Evolutionary conservation across 2,329 filamentous ascomycete genomes (phyloP).

Genomic region (Aspergillus fructus): DNA sequence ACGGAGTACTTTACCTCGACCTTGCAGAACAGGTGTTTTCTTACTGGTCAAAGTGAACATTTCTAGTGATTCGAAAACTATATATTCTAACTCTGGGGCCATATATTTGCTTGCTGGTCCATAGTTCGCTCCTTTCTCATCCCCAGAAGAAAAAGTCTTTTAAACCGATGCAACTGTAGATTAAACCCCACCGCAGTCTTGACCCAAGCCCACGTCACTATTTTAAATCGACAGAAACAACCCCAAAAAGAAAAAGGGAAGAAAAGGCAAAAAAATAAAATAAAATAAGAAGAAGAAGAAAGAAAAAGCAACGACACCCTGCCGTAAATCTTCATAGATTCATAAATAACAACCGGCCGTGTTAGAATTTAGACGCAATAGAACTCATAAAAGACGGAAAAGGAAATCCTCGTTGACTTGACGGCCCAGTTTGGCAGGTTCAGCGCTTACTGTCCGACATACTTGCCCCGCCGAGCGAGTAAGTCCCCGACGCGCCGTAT

Average conservation of each 20-base stretch:
- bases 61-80: neutral
- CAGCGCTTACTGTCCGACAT: conserved; percentile 34
- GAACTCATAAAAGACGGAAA: neutral
- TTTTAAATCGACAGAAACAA: neutral
- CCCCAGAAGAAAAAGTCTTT: neutral
- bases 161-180: neutral
- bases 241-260: too few relatives aligned
- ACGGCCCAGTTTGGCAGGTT: neutral
- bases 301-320: neutral
- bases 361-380: neutral
- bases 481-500: conserved; percentile 38
- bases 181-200: neutral
- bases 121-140: neutral
- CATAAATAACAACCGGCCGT: neutral
- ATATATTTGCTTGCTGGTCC: neutral
- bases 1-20: neutral
- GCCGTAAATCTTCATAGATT: neutral
- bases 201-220: neutral
- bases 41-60: neutral
- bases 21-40: neutral
- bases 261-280: too few relatives aligned
- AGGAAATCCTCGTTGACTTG: neutral
- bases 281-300: too few relatives aligned
- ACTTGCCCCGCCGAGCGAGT: conserved; percentile 32
- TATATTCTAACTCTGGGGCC: neutral